Evolutionary conservation across 805 yeast species (phyloP).

Genomic region (Zygosaccharomyces pseudorouxii): DNA sequence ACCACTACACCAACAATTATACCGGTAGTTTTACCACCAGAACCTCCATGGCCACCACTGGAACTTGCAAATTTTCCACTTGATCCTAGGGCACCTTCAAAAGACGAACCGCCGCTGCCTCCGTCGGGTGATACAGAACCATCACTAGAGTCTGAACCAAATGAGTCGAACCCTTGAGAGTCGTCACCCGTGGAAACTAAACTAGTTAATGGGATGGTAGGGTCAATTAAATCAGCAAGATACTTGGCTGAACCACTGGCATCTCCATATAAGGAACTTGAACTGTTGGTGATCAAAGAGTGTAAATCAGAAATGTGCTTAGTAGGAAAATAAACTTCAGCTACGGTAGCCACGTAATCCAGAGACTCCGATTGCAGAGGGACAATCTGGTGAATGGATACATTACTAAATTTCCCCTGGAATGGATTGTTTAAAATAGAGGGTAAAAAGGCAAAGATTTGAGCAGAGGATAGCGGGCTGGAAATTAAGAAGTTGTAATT

Average conservation of each 20-base stretch:
- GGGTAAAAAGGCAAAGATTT: conserved; percentile 68
- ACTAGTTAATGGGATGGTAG: conserved; percentile 29
- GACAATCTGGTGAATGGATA: conserved; percentile 62
- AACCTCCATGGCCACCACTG: conserved; percentile 15
- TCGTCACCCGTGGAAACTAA: conserved; percentile 43
- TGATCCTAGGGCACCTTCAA: conserved; percentile 15
- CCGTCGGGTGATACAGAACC: conserved; percentile 14
- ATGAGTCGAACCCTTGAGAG: conserved; percentile 71
- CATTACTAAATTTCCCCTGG: conserved; percentile 39
- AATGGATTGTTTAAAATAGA: conserved; percentile 62
- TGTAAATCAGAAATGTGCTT: conserved; percentile 47
- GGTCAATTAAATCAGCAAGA: conserved; percentile 68
- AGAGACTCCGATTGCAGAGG: conserved; percentile 61
- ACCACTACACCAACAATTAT: conserved; percentile 77
- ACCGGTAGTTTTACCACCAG: conserved; percentile 55
- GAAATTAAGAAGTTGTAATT: conserved; percentile 84
- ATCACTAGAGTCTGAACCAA: conserved; percentile 37
- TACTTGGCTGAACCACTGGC: conserved; percentile 50
- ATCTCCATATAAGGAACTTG: conserved; percentile 58
- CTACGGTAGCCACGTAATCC: conserved; percentile 77
- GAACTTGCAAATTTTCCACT: conserved; percentile 25
- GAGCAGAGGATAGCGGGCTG: conserved; percentile 81
- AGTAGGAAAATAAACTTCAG: conserved; percentile 77
- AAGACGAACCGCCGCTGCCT: background rate
- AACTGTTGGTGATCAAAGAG: conserved; percentile 47